A percentile compares a stretch with the other conserved stretches of the same genome.
Conservation (phyloP, 495 filamentous ascomycete genomes). For the Glarea lozoyensis region DNA sequence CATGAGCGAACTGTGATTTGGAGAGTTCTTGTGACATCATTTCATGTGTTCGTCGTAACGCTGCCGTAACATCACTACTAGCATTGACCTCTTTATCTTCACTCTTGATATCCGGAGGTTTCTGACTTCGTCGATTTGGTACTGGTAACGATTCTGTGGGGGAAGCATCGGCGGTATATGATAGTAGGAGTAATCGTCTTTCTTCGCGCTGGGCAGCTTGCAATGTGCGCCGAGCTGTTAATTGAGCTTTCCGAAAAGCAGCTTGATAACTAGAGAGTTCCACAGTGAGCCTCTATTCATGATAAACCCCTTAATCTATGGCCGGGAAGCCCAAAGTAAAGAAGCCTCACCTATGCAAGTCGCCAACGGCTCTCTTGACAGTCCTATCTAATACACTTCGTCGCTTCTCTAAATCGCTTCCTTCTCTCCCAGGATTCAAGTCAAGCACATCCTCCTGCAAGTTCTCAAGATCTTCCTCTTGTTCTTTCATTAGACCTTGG, state of each 20-base stretch:
- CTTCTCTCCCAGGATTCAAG: conserved; percentile 36
- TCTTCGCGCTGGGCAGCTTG: conserved; percentile 65
- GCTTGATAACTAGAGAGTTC: conserved; percentile 55
- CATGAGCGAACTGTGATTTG: conserved; percentile 76
- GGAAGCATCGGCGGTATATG: conserved; percentile 31
- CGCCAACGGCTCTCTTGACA: conserved; percentile 34
- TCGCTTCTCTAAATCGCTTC: conserved; percentile 25
- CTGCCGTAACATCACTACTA: conserved; percentile 73
- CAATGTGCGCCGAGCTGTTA: conserved; percentile 70
- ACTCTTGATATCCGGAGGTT: conserved; percentile 26
- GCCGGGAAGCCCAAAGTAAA: too few species aligned
- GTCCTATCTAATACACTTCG: conserved; percentile 9
- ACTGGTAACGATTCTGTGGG: conserved; percentile 17
- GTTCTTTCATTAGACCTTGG: conserved; percentile 69
- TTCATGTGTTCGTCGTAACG: conserved; percentile 75
- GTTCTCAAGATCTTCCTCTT: conserved; percentile 80
- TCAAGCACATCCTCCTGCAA: conserved; percentile 71
- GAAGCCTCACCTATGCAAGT: conserved; percentile 9
- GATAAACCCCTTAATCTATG: too few species aligned
- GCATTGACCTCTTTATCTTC: conserved; percentile 63
- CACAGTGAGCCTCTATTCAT: too few species aligned
- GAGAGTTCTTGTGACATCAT: conserved; percentile 76
- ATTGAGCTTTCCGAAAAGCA: conserved; percentile 76
- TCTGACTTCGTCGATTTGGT: conserved; percentile 25
- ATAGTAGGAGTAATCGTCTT: conserved; percentile 68